Percentiles rank a stretch among this genome's conserved stretches.
Evolutionary conservation across 176 grass and related monocot species (phyloP).

Genomic region (Olyra latifolia): DNA sequence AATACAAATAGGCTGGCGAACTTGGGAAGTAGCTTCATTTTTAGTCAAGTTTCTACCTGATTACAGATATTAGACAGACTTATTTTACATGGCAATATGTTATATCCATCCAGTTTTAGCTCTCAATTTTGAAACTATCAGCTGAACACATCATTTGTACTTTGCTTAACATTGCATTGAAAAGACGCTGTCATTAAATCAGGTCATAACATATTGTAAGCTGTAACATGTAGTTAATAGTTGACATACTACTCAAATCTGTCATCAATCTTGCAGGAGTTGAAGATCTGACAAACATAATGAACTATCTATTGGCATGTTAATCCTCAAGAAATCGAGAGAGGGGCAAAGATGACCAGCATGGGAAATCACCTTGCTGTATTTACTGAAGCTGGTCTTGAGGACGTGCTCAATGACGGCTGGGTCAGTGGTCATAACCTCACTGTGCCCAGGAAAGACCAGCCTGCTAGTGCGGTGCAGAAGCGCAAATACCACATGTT

Average conservation of each 20-base stretch:
- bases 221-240: neutral
- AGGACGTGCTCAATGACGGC: conserved; percentile 49
- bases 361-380: conserved; percentile 49
- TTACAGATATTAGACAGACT: neutral
- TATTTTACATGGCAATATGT: neutral
- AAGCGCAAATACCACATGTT: conserved; percentile 28
- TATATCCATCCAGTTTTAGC: neutral
- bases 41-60: neutral
- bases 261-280: neutral
- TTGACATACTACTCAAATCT: neutral
- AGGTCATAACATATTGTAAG: neutral
- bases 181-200: neutral
- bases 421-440: conserved; percentile 42
- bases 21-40: neutral
- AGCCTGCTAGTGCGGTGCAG: conserved; percentile 48
- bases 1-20: neutral
- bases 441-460: conserved; percentile 27
- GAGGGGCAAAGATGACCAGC: neutral
- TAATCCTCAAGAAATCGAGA: neutral
- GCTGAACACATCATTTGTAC: neutral
- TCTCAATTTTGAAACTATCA: neutral
- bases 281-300: neutral
- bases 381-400: conserved; percentile 62
- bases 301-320: neutral
- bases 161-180: neutral